Evolutionary conservation across 2,329 filamentous ascomycete genomes (phyloP).

Genomic region (Trichophyton simii): DNA sequence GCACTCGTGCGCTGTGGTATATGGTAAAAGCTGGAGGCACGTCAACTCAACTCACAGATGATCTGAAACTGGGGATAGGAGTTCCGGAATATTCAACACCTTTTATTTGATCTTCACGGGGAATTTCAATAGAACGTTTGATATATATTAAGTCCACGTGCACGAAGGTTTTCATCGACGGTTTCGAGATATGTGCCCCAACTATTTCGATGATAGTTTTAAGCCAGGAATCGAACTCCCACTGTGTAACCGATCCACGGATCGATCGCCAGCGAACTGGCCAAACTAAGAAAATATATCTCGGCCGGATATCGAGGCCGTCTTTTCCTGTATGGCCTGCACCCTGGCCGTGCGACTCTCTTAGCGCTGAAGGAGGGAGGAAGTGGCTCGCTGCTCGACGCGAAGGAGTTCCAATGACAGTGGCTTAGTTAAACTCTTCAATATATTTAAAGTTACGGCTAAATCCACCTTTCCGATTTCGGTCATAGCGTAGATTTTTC

Average conservation of each 20-base stretch:
- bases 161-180: neutral
- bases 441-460: slow-evolving; percentile 1
- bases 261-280: neutral
- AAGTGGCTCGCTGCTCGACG: neutral
- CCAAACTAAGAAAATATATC: neutral
- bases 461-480: neutral
- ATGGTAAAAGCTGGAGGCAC: neutral
- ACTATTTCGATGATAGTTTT: neutral
- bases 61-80: neutral
- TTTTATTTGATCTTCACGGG: slow-evolving; percentile 1
- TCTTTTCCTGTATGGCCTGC: neutral
- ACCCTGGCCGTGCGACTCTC: neutral
- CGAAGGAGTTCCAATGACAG: neutral
- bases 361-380: neutral
- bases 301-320: neutral
- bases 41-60: neutral
- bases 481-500: neutral
- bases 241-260: neutral
- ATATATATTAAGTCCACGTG: neutral
- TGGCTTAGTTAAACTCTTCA: neutral
- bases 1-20: neutral
- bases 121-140: slow-evolving; percentile 1
- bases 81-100: neutral
- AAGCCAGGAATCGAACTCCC: neutral
- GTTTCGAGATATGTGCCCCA: neutral